Conservation (phyloP, 2,329 filamentous ascomycete species). For the Colletotrichum higginsianum region DNA sequence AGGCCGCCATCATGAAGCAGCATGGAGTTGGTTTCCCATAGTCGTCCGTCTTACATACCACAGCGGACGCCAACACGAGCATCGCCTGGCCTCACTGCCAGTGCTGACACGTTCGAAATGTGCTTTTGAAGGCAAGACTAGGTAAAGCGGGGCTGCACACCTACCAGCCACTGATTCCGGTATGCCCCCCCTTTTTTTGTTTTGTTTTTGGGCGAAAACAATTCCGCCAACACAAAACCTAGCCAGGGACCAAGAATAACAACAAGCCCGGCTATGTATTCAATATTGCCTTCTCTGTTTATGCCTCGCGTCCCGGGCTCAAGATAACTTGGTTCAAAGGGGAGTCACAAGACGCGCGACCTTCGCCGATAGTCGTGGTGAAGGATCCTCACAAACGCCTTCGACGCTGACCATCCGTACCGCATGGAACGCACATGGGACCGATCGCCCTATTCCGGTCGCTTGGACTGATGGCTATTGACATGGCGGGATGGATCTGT, state of each 20-base stretch:
- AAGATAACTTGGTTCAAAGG: background rate
- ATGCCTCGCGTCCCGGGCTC: background rate
- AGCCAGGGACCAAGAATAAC: background rate
- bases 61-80: slow-evolving; percentile 5
- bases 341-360: background rate
- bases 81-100: background rate
- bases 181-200: background rate
- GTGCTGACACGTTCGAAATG: background rate
- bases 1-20: slow-evolving; percentile 7
- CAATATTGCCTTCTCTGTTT: background rate
- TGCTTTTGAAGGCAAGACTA: background rate
- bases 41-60: slow-evolving; percentile 29
- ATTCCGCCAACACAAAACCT: background rate
- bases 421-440: slow-evolving; percentile 38
- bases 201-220: background rate
- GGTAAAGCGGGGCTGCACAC: no score
- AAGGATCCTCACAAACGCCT: slow-evolving; percentile 6
- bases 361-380: slow-evolving; percentile 2
- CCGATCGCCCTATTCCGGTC: slow-evolving; percentile 26
- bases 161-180: background rate
- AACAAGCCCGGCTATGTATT: background rate
- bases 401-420: slow-evolving; percentile 5
- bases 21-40: slow-evolving; percentile 10
- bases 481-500: slow-evolving; percentile 34
- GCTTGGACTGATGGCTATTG: slow-evolving; percentile 20